Conservation (phyloP, 345 rosid species). For the Euphorbia lathyris region DNA sequence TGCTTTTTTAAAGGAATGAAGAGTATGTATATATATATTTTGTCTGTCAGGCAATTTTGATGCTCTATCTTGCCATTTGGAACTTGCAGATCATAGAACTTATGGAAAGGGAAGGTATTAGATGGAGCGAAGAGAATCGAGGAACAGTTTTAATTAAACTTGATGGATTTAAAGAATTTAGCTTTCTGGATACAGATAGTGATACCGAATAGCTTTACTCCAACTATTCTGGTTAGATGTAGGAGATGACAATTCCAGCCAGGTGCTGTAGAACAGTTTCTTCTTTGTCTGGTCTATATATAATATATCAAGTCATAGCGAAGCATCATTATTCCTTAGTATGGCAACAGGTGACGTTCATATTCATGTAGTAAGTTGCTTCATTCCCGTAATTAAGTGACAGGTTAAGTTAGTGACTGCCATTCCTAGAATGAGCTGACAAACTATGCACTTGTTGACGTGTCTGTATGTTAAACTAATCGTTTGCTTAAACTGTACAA, state of each 20-base stretch:
- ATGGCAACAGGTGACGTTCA: constrained; percentile 17
- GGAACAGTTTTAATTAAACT: constrained; percentile 70
- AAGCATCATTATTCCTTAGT: constrained; percentile 4
- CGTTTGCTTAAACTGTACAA: neutral
- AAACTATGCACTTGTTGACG: neutral
- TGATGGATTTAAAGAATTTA: constrained; percentile 55
- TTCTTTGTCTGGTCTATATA: neutral
- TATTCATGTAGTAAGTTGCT: constrained; percentile 16
- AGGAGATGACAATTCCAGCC: constrained; percentile 5
- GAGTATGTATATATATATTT: too few species aligned
- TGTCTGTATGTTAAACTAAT: neutral
- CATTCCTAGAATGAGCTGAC: constrained; percentile 4
- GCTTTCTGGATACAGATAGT: constrained; percentile 60
- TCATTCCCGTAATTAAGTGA: constrained; percentile 3
- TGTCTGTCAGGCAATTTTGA: neutral
- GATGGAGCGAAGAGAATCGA: constrained; percentile 70
- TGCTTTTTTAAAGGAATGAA: neutral
- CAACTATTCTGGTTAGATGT: neutral
- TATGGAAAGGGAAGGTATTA: constrained; percentile 57
- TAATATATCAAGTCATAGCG: neutral
- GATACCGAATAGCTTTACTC: constrained; percentile 44
- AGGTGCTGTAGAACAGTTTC: neutral
- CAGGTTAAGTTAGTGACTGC: constrained; percentile 5
- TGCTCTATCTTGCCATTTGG: constrained; percentile 1
- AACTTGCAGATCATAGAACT: constrained; percentile 58